Conservation (phyloP, 371 early-diverging fungal genomes). For the Smittium culicis region DNA sequence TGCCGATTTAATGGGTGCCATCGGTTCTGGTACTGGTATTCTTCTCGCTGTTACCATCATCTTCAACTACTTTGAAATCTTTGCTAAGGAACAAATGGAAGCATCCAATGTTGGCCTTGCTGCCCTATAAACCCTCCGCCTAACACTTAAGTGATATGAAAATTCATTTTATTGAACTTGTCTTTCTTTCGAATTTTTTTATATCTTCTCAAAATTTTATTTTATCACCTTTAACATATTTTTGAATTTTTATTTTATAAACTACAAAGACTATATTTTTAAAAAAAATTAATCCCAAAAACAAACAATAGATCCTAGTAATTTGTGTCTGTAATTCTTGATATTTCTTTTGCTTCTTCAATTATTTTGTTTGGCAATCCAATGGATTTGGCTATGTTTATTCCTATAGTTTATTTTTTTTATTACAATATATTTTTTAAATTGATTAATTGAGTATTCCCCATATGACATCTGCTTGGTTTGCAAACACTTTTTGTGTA, state of each 20-base stretch:
- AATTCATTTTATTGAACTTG: background rate
- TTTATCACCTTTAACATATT: too few relatives aligned
- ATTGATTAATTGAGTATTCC: background rate
- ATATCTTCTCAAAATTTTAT: background rate
- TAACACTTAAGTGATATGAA: background rate
- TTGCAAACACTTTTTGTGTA: too few relatives aligned
- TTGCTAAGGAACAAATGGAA: slow-evolving; percentile 87
- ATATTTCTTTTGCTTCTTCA: slow-evolving; percentile 18
- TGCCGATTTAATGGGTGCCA: slow-evolving; percentile 88
- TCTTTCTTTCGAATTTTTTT: slow-evolving; percentile 2
- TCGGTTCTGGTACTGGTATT: slow-evolving; percentile 99
- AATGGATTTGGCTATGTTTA: slow-evolving; percentile 19
- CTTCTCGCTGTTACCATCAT: slow-evolving; percentile 98
- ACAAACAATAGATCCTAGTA: too few relatives aligned
- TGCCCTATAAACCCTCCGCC: background rate
- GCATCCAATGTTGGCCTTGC: slow-evolving; percentile 33
- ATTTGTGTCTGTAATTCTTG: slow-evolving; percentile 11
- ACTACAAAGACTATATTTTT: too few relatives aligned
- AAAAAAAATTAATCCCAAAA: too few relatives aligned
- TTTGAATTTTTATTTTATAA: too few relatives aligned
- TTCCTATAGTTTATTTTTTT: slow-evolving; percentile 18
- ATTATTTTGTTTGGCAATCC: slow-evolving; percentile 20
- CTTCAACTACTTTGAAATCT: slow-evolving; percentile 98
- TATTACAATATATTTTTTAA: background rate
- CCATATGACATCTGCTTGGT: too few relatives aligned